Conservation (phyloP, 352 stramenopile genomes). For the Pythium plurisporium region DNA sequence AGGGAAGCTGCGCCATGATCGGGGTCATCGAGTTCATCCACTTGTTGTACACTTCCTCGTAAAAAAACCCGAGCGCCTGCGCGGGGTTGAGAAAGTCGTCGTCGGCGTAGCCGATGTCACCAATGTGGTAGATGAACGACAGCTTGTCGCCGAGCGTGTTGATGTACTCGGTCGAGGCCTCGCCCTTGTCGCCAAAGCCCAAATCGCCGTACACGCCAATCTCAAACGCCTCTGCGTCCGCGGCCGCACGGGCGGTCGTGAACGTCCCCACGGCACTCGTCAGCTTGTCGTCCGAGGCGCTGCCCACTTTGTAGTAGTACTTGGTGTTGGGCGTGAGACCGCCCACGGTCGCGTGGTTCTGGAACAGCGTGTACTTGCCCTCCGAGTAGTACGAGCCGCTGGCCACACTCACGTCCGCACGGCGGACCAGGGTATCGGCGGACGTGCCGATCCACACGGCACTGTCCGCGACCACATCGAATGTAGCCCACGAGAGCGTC, state of each 20-base stretch:
- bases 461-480: slow-evolving; percentile 23
- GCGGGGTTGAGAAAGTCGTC: slow-evolving; percentile 20
- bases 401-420: slow-evolving; percentile 9
- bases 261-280: slow-evolving; percentile 24
- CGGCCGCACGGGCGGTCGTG: slow-evolving; percentile 30
- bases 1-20: slow-evolving; percentile 55
- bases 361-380: slow-evolving; percentile 40
- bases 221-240: slow-evolving; percentile 35
- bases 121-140: slow-evolving; percentile 68
- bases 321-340: slow-evolving; percentile 30
- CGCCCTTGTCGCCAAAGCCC: slow-evolving; percentile 38
- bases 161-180: slow-evolving; percentile 33
- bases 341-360: slow-evolving; percentile 37
- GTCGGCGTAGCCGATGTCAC: slow-evolving; percentile 62
- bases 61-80: slow-evolving; percentile 63
- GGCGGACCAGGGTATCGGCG: slow-evolving; percentile 15
- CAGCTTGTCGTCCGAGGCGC: neutral
- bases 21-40: slow-evolving; percentile 70
- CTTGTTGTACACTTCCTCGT: slow-evolving; percentile 84
- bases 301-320: slow-evolving; percentile 38
- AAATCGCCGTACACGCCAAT: slow-evolving; percentile 55
- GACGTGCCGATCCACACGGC: slow-evolving; percentile 33
- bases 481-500: slow-evolving; percentile 45
- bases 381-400: slow-evolving; percentile 35
- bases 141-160: slow-evolving; percentile 31